Base-by-base conservation (phyloP, 2,329 filamentous ascomycete species). In the Orbilia oligospora region DNA sequence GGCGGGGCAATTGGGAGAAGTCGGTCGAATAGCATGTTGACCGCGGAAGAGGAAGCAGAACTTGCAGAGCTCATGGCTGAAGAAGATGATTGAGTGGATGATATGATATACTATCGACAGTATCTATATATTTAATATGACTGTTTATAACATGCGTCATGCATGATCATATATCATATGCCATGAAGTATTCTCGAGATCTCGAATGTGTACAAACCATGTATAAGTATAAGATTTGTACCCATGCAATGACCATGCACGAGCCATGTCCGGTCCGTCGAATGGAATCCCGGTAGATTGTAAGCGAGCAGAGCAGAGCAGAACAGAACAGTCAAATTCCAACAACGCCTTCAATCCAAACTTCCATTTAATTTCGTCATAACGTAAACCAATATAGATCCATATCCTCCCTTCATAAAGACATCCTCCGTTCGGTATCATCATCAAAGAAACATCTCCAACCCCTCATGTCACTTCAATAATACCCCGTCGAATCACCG, bases 41-140 rank as follows among this genome's bases (percentile, higher is more conserved):
- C 94, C 4, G 91, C 90, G 12, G 95, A 98, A 81, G 96, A 99
- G 84, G 95, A 98, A 84, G 91, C 92, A 3, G 96, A 98, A 84
- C 87, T 99, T 80, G 94, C 93, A 14, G 96, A 94, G 80, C 85
- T 99, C 83, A 93, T 99, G 93, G 93, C 91, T 71, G 91, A 93
- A 80, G 87, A 89, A 81, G 91, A 93, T 18, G 72, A 71, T 20
- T 71, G 49, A 56, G 9, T 41, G 5, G 12, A 36, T 12, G 8
- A 36, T 36, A 36, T 12, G 5, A 36, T 36, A 36, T 36, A 36
- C 9, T 41, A 27, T 46, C 44, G 18, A 46, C 44, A 18, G n/a
- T 6, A 16, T 64, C 5, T 18, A 44, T n/a, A n/a, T n/a, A 49
- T 65, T 8, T 16, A 5, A 14, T 6, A 49, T 46, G n/a, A n/a